Evolutionary conservation across 306 rosid species (phyloP), one percentile per base, ranked within the genome.

Genomic region (Vigna reflexopilosa): DNA sequence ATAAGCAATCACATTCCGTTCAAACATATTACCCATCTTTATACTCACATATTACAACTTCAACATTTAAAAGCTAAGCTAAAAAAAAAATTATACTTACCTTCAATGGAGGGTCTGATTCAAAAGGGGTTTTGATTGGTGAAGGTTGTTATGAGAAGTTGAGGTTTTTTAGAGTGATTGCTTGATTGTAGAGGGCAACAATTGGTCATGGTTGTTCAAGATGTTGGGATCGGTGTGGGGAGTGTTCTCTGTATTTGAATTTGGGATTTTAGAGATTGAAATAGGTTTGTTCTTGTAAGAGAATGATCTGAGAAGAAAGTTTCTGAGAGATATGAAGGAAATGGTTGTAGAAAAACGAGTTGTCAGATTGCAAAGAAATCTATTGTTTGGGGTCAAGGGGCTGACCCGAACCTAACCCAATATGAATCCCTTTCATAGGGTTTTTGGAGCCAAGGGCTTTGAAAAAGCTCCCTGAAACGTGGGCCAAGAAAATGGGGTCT

Each of bases 251-350:
- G 89, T 56, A 70, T 81, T 67, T 11, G 83, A 57, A 11, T 81
- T 75, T 52, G 80, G 63, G 54, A 10, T 22, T 70, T 88, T 85
- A 75, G 87, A 66, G 78, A 72, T 81, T 58, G 69, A 59, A 52
- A 50, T 82, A 70, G 85, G 57, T 62, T 85, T 91, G 24, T 34
- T 55, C 71, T 89, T 92, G 40, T 86, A 83, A 48, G 98, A 89
- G 59, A 91, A 62, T 58, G 99, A 91, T 85, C 87, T 86, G 49
- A 96, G 97, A 83, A 95, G 97, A 77, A 95, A 79, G 70, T 72
- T 91, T 81, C 89, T 86, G 57, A 95, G 47, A 55, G 97, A 86
- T 1, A 97, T 84, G 3, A 92, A 64, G 6, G 97, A 89, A 26
- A 95, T 83, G 77, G 66, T 72, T 30, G 87, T 84, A 4, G 87